Evolutionary conservation across 164 flowering plant species (phyloP).

Genomic region (Nelumbo lutea): DNA sequence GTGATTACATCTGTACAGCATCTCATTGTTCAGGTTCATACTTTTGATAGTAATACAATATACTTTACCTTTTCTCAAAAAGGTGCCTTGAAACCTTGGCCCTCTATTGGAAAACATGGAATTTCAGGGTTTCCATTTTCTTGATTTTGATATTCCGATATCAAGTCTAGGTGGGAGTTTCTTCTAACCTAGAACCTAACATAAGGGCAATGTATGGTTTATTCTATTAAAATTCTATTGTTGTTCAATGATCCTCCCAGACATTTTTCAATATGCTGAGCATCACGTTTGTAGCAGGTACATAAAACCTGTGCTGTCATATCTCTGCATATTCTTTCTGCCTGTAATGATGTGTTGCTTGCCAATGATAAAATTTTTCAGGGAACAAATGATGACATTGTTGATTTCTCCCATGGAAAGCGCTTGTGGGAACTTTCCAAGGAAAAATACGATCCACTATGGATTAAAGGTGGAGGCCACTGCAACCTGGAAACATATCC

Average conservation of each 20-base stretch:
- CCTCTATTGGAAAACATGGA: too few relatives aligned
- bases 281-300: slow-evolving; percentile 1
- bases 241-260: neutral
- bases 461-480: slow-evolving; percentile 97
- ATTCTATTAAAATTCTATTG: neutral
- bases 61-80: too few relatives aligned
- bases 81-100: too few relatives aligned
- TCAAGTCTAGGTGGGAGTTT: too few relatives aligned
- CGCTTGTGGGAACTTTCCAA: slow-evolving; percentile 92
- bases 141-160: too few relatives aligned
- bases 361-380: slow-evolving; percentile 27
- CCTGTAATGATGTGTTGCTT: slow-evolving; percentile 10
- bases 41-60: too few relatives aligned
- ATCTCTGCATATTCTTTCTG: slow-evolving; percentile 4
- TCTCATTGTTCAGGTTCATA: too few relatives aligned
- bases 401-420: slow-evolving; percentile 88
- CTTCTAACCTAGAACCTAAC: too few relatives aligned
- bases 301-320: neutral
- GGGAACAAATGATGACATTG: slow-evolving; percentile 95
- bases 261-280: neutral
- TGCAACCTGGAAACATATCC: slow-evolving; percentile 97
- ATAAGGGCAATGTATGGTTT: neutral
- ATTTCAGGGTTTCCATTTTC: too few relatives aligned
- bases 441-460: slow-evolving; percentile 91
- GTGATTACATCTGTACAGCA: too few relatives aligned